Evolutionary conservation across 179 eudicot species (phyloP), one percentile per base, ranked within the genome.

Genomic region (Silene coronaria): DNA sequence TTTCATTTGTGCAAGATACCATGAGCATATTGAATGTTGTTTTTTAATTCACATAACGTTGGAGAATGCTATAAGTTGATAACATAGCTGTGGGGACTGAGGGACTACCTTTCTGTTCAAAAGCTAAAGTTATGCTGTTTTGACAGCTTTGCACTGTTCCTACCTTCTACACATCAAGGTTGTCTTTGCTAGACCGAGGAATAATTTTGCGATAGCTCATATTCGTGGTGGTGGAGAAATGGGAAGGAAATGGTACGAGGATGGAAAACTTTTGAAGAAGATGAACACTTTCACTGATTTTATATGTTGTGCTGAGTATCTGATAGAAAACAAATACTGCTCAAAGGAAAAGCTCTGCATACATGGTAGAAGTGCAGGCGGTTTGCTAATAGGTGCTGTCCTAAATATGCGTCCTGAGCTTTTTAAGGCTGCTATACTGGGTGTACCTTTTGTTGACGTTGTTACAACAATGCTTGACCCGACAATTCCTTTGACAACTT

Each of bases 391-490:
- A 69, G 98, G 98, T 82, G 88, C 94, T 45, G 98, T 92, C 76
- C 80, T 94, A 74, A 94, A 94, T 78, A 90, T 92, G 98, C 90
- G 92, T 10, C 97, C 98, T 74, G 97, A 92, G 84, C 84, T 94
- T 57, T 94, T 94, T 75, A 94, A 87, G 85, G 94, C 86, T 74
- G 98, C 97, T 78, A 86, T 94, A 58, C 96, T 91, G 83, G 96
- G 91, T 72, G 97, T 94, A 66, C 96, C 96, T 74, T 92, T 94
- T 76, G 92, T 94, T 68, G 98, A 90, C 81, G 97, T 87, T 80
- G 71, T 94, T 74, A 94, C 98, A 19, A 94, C 96, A 74, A 94
- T 92, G 98, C 98, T 94, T 75, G 97, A 94, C 81, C 97, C 97
- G 38, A 82, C 94, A 62, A 94, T 94, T 89, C 98, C 98, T 75